Base-by-base conservation (phyloP, 2,329 filamentous ascomycete genomes). In the Cytospora leucostoma region DNA sequence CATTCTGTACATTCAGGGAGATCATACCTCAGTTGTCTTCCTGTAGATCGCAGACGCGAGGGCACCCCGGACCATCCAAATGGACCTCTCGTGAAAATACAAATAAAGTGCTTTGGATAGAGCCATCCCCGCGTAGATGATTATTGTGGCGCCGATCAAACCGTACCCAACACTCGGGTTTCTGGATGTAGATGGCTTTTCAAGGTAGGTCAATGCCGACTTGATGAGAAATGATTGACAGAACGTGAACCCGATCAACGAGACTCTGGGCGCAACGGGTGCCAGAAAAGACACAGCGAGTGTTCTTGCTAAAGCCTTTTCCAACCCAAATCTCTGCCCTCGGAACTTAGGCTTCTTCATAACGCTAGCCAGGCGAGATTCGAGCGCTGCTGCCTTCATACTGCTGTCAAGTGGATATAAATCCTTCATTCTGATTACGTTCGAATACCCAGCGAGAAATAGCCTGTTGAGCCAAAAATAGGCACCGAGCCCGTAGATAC, bases 161-260 rank as follows among this genome's bases (percentile, higher is more conserved):
- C 74, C 74, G 49, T 75, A 76, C 1, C 74, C 71, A 60, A 69
- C 51, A 61, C 70, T 66, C 66, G 65, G 6, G 69, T 59, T 17
- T 70, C 52, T 65, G 35, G n/a, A 19, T 69, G 56, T 27, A 2
- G 12, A n/a, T n/a, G 72, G 65, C 35, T 70, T 34, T 15, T 72
- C 65, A 5, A 78, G 67, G 49, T 77, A 76, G 2, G 67, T 62
- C 0, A 81, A 68, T 0, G 77, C 70, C 0, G 71, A 69, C 15
- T 77, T 70, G 59, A 81, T 77, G 40, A 81, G 74, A 32, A 81
- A 76, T 0, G 79, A 78, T 53, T 79, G 77, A 44, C 76, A 78
- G 49, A 78, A 78, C 19, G 70, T 76, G 64, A 80, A 78, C 13
- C 72, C 78, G 4, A 77, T 71, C 5, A 78, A 68, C 1, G 74